A percentile compares a stretch with the other conserved stretches of the same genome.
Conservation (phyloP, 2,329 filamentous ascomycete genomes). For the Emydomyces testavorans region DNA sequence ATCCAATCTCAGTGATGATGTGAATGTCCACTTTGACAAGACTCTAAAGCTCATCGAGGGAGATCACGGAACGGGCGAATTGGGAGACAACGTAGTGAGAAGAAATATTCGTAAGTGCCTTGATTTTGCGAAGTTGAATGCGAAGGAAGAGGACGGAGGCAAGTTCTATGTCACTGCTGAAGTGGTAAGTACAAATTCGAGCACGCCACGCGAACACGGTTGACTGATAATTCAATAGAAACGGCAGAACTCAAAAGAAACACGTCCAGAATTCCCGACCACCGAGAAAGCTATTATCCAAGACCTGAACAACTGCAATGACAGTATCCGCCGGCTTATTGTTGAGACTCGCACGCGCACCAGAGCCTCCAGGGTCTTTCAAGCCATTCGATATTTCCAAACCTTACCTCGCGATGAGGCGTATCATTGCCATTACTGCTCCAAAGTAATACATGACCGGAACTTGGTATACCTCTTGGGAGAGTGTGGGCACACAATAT, state of each 20-base stretch:
- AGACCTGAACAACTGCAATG: conserved; percentile 19
- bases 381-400: conserved; percentile 25
- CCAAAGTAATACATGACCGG: conserved; percentile 19
- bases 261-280: conserved; percentile 11
- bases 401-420: conserved; percentile 8
- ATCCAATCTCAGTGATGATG: conserved; percentile 18
- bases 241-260: conserved; percentile 3
- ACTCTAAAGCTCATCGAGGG: conserved; percentile 21
- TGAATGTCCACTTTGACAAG: conserved; percentile 22
- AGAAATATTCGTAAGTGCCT: conserved; percentile 18
- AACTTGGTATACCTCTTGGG: conserved; percentile 33
- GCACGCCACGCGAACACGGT: not conserved
- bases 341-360: conserved; percentile 26
- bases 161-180: conserved; percentile 20
- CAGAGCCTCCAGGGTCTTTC: conserved; percentile 27
- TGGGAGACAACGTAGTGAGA: conserved; percentile 21
- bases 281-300: conserved; percentile 15
- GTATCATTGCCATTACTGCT: conserved; percentile 28
- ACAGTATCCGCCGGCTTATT: conserved; percentile 19
- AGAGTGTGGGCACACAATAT: conserved; percentile 44
- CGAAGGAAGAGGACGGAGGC: conserved; percentile 23
- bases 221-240: conserved; percentile 6
- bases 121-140: conserved; percentile 16
- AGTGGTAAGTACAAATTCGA: conserved; percentile 9
- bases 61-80: conserved; percentile 22